Base-by-base conservation (phyloP, 2,329 filamentous ascomycete species). In the Penicillium sp. region DNA sequence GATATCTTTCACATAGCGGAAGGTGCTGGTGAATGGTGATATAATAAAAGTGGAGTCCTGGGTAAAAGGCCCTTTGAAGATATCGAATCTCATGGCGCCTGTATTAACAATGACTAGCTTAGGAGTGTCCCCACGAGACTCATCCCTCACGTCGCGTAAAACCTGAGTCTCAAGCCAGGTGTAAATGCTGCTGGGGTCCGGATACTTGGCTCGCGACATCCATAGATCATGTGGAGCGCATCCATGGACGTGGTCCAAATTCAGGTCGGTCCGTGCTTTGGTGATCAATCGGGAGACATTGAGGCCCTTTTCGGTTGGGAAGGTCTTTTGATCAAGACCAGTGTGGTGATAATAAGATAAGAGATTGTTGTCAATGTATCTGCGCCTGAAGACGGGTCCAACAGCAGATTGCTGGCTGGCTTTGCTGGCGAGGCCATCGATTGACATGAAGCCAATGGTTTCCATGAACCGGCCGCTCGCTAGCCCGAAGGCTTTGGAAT, bases 321-420 rank as follows among this genome's bases (percentile, higher is more conserved):
- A 97, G 0, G 85, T 88, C 0, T 83, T 79, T 16, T 82, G 79
- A 63, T 93, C 86, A 30, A 88, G 83, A 0, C 84, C 84, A 2
- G 88, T 90, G 71, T 97, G 93, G 66, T 94, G 83, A 65, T 92
- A 83, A 56, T 95, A 82, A 1, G 91, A 94, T 58, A 85, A 89
- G 0, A 97, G 79, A 64, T 97, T 97, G 75, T 92, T 97, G 75
- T 97, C 93, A 58, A 97, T 93, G 73, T 97, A 97, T 56, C 88
- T 84, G 43, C 93, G 84, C 50, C 82, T 81, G 69, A 96, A 97
- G 1, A 78, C 81, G 41, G 85, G 75, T 5, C 68, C 69, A 4
- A 57, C 44, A 53, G 49, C 30, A 50, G 41, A 62, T 31, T 64
- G 58, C 69, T 69, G 73, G 6, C 69, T 70, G 25, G 73, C 44